These are phyloP conservation scores for Pseudopyricularia javanii DNA, from an alignment of 2,329 filamentous ascomycete genomes.

Conservation along the genomic window DNA sequence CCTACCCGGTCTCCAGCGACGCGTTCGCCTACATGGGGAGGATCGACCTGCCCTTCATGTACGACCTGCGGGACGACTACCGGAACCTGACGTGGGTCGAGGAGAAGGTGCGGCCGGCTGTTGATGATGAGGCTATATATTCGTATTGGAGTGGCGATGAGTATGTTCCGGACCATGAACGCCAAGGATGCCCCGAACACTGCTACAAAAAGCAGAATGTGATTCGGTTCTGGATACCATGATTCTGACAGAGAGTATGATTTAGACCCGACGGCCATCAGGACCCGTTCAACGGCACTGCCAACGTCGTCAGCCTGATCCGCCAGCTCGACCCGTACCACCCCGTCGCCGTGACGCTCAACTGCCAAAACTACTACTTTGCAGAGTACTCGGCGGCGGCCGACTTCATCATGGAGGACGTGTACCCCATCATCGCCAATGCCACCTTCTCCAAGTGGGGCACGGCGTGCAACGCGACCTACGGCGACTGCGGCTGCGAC, in stretches of 20 bases:
- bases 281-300: conserved; percentile 1
- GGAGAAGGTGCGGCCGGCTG: background rate
- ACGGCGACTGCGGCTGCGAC: conserved; percentile 53
- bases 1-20: conserved; percentile 16
- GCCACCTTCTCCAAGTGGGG: conserved; percentile 39
- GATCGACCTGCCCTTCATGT: conserved; percentile 28
- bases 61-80: conserved; percentile 29
- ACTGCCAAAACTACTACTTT: conserved; percentile 52
- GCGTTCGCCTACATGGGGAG: conserved; percentile 26
- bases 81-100: conserved; percentile 23
- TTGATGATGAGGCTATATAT: conserved; percentile 12
- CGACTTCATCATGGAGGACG: conserved; percentile 48
- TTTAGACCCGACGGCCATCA: conserved; percentile 2
- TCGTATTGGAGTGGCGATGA: conserved; percentile 19
- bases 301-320: conserved; percentile 20
- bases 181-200: no score
- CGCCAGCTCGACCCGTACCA: conserved; percentile 45
- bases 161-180: conserved; percentile 14
- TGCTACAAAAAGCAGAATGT: no score
- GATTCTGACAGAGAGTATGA: background rate
- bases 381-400: conserved; percentile 37
- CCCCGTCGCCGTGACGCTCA: conserved; percentile 44
- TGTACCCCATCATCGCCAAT: conserved; percentile 48
- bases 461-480: conserved; percentile 43
- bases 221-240: no score